Evolutionary conservation across 208 protist species (phyloP).

Genomic region (Trypanosoma cruzi): DNA sequence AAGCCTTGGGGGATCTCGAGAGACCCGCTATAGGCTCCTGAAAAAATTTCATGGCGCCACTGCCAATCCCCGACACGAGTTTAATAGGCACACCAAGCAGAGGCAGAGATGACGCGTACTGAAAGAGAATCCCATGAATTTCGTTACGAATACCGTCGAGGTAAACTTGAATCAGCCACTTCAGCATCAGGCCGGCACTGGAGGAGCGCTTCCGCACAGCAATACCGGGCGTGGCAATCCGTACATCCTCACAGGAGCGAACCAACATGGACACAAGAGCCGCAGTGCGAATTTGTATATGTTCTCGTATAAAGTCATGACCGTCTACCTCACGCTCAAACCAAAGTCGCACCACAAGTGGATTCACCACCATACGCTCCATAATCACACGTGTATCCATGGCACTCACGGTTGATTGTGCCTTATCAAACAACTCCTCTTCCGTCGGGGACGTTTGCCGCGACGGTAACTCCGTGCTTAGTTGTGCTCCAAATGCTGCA

Average conservation of each 20-base stretch:
- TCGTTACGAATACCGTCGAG: slow-evolving; percentile 63
- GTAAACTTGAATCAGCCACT: slow-evolving; percentile 82
- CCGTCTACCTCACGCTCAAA: slow-evolving; percentile 71
- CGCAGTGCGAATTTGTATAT: slow-evolving; percentile 62
- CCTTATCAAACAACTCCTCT: slow-evolving; percentile 43
- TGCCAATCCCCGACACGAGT: slow-evolving; percentile 75
- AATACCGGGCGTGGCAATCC: slow-evolving; percentile 69
- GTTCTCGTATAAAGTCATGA: slow-evolving; percentile 82
- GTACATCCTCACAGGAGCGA: slow-evolving; percentile 79
- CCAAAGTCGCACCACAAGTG: slow-evolving; percentile 83
- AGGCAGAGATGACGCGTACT: slow-evolving; percentile 89
- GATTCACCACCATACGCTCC: slow-evolving; percentile 90
- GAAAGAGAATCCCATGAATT: slow-evolving; percentile 71
- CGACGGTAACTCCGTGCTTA: slow-evolving; percentile 11
- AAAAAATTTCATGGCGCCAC: slow-evolving; percentile 84
- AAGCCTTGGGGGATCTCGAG: slow-evolving; percentile 70
- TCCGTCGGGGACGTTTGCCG: slow-evolving; percentile 34
- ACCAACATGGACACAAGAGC: slow-evolving; percentile 87
- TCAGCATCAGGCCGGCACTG: slow-evolving; percentile 57
- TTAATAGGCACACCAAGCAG: slow-evolving; percentile 84
- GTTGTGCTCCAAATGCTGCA: slow-evolving; percentile 37
- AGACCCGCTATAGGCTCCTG: slow-evolving; percentile 78
- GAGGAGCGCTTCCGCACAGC: slow-evolving; percentile 55
- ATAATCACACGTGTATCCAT: slow-evolving; percentile 70
- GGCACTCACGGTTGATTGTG: slow-evolving; percentile 57